Conservation (phyloP, 164 flowering plant genomes). For the Santalum album region DNA sequence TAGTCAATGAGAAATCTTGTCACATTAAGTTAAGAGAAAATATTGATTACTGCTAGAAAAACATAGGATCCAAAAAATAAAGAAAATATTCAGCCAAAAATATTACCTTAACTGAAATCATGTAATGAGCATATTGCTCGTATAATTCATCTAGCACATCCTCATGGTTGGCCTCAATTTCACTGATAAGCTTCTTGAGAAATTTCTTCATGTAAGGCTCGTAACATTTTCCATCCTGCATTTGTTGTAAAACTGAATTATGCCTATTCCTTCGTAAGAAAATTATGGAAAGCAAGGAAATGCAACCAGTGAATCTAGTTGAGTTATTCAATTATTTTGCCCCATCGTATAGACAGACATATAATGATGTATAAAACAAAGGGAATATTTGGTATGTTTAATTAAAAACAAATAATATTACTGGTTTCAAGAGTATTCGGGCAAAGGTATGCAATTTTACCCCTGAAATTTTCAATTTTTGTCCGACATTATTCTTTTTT, state of each 20-base stretch:
- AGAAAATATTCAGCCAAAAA: neutral
- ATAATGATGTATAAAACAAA: too few species aligned
- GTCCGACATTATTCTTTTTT: too few species aligned
- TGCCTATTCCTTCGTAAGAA: neutral
- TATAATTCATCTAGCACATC: constrained; percentile 67
- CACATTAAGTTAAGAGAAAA: neutral
- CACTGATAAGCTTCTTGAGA: constrained; percentile 65
- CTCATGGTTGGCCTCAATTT: constrained; percentile 48
- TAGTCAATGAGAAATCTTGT: constrained; percentile 14
- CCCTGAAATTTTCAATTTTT: too few species aligned
- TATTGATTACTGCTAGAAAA: too few species aligned
- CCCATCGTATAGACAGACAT: too few species aligned
- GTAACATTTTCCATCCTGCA: constrained; percentile 29
- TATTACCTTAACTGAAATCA: constrained; percentile 56
- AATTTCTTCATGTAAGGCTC: constrained; percentile 48
- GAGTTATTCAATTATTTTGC: too few species aligned
- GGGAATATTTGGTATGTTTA: too few species aligned
- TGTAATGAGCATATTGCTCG: constrained; percentile 50
- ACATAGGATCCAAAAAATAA: too few species aligned
- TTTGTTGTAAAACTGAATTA: constrained; percentile 3
- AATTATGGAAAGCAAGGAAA: neutral
- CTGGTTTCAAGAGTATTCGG: too few species aligned
- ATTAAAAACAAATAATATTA: too few species aligned
- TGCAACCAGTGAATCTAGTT: too few species aligned
- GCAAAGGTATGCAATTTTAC: too few species aligned